Evolutionary conservation across 2,329 filamentous ascomycete genomes (phyloP), one percentile per base, ranked within the genome.

Genomic region (Aspergillus sp.): DNA sequence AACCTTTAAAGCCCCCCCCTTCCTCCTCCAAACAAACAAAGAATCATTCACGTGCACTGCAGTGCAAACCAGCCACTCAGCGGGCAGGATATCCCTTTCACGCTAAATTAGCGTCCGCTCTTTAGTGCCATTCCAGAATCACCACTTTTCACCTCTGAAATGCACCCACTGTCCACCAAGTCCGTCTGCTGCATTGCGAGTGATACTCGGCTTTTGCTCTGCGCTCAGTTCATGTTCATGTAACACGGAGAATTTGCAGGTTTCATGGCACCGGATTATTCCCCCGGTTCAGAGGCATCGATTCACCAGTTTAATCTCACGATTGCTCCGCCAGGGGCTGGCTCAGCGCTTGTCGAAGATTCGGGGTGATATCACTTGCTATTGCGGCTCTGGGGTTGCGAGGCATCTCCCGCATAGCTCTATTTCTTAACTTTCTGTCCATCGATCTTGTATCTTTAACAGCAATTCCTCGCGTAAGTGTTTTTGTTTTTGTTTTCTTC

Each of bases 41-140:
- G n/a, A 20, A 12, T 2, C 35, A 39, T 39, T 39, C 37, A 39
- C 37, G n/a, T 19, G 17, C 7, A 10, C 12, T 6, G 17, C 37
- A 7, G 7, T 19, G 10, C 17, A 3, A 19, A 12, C 19, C 37
- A 39, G 37, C 37, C 37, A 39, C 37, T 43, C 41, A 43, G 15
- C 4, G 22, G 13, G 39, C 15, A 22, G 7, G 5, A 42, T 30
- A n/a, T 35, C 15, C 25, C 9, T 13, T 13, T 43, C 41, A 22
- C 30, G 15, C 46, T 47, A 47, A 47, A 43, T 44, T 49, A 49
- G 47, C 19, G 32, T 12, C 47, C 43, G 43, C 42, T 17, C 12
- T 7, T 37, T 45, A 45, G 47, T 25, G 42, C 32, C 17, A 19
- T 13, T 19, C 7, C 15, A 20, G 39, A 19, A 41, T 22, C 39